Evolutionary conservation across 140 eudicot species (phyloP), one percentile per base, ranked within the genome.

Genomic region (Stevia rebaudiana): DNA sequence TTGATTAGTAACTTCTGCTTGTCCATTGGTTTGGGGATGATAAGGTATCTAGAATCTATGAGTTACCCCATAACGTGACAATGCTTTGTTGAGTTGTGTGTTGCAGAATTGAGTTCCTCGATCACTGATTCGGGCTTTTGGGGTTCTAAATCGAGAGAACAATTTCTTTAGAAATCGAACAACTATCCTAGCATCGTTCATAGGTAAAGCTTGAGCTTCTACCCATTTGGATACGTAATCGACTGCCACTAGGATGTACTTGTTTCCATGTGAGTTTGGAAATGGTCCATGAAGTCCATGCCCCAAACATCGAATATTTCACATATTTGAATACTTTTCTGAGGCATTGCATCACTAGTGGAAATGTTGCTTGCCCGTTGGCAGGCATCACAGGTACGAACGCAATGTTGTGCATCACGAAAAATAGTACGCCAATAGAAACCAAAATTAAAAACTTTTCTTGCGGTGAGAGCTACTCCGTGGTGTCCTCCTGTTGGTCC

Each of bases 381-480:
- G 11, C 50, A 70, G 0, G 19, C 39, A 59, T 43, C 17, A 11
- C 51, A 70, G 0, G 2, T 0, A 0, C 18, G 31, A 1, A 35
- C 37, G 8, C 13, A 17, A 1, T 18, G 5, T 0, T 6, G 4
- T 0, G 40, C 75, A 33, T 56, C 57, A 3, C 28, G 28, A 10
- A 69, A 69, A 2, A 69, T 12, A 4, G 30, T 56, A 3, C 57
- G 67, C 67, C 58, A 55, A 25, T 6, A 69, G 9, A 70, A 70
- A 5, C 51, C 23, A n/a, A 16, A 9, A 7, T 59, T 4, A 3
- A 33, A 33, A 33, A 33, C 4, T 5, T 33, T 33, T 8, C 6
- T 33, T 33, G 37, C 8, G 4, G 37, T 33, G 6, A 2, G 8
- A 33, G 0, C 6, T 0, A n/a, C 44, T 8, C 44, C 44, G 3